Evolutionary conservation across 2,329 filamentous ascomycete genomes (phyloP).

Genomic region (Iodosphaeria phyllophila): DNA sequence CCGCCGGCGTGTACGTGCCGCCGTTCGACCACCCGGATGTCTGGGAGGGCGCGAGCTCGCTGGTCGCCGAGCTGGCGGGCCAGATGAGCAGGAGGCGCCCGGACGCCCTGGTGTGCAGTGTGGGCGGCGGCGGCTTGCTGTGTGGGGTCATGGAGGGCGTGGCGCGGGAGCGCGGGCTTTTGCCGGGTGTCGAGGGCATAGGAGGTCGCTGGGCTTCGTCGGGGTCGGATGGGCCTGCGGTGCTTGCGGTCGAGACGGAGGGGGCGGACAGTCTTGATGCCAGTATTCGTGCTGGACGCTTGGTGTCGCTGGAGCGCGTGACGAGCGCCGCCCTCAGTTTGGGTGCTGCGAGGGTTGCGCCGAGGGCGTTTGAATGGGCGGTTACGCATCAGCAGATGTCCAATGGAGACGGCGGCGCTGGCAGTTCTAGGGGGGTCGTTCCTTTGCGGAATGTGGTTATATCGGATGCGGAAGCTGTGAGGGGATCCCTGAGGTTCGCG

Average conservation of each 20-base stretch:
- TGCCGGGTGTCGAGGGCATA: too few species aligned
- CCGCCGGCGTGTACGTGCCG: conserved; percentile 39
- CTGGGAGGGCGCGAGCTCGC: conserved; percentile 44
- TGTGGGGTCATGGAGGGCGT: conserved; percentile 59
- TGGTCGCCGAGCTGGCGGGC: conserved; percentile 31
- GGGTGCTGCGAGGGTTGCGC: conserved; percentile 53
- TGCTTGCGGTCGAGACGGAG: conserved; percentile 58
- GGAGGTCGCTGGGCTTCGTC: conserved; percentile 14
- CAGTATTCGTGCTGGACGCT: conserved; percentile 33
- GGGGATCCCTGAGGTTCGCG: conserved; percentile 56
- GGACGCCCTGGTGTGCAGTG: conserved; percentile 57
- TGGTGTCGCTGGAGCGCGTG: conserved; percentile 50
- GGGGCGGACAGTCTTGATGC: conserved; percentile 54
- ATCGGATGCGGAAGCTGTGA: conserved; percentile 59
- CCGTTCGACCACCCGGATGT: conserved; percentile 52
- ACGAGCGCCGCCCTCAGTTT: conserved; percentile 60
- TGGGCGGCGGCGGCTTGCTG: conserved; percentile 66
- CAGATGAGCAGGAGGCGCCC: conserved; percentile 15
- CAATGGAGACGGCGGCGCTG: too few species aligned
- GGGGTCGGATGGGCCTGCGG: conserved; percentile 18
- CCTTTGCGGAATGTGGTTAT: conserved; percentile 40
- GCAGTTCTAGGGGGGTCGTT: conserved; percentile 15
- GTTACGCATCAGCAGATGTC: too few species aligned
- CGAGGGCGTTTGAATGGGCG: conserved; percentile 45
- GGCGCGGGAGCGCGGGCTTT: too few species aligned